A percentile compares a stretch with the other conserved stretches of the same genome.
These are phyloP conservation scores for Debaryomyces prosopidis DNA, from an alignment of 805 yeast genomes.

Conservation along the genomic window DNA sequence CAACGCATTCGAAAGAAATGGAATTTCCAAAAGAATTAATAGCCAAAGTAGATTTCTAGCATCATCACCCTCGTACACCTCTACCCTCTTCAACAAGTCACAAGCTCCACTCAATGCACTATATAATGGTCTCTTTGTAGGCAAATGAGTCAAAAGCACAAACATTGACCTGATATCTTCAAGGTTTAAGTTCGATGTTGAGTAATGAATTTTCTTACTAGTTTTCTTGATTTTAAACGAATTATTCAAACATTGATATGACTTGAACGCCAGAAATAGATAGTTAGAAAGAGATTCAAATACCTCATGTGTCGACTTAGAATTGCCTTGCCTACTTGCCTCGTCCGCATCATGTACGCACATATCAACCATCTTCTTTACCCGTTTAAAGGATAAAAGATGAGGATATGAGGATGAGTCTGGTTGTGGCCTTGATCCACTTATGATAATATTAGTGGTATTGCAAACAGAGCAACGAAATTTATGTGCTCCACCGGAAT, in stretches of 20 bases:
- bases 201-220: constrained; percentile 35
- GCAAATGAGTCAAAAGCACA: constrained; percentile 46
- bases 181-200: constrained; percentile 51
- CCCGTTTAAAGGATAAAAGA: constrained; percentile 28
- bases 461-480: constrained; percentile 66
- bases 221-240: constrained; percentile 48
- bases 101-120: constrained; percentile 54
- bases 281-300: constrained; percentile 54
- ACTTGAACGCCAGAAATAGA: constrained; percentile 49
- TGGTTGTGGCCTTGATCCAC: background rate
- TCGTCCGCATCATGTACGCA: constrained; percentile 23
- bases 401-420: constrained; percentile 9
- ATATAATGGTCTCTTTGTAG: constrained; percentile 61
- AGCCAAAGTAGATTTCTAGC: constrained; percentile 57
- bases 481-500: constrained; percentile 27
- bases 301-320: constrained; percentile 27
- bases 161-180: constrained; percentile 49
- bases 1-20: constrained; percentile 52
- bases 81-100: constrained; percentile 48
- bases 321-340: constrained; percentile 15
- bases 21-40: constrained; percentile 67
- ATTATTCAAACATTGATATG: constrained; percentile 45
- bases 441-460: constrained; percentile 40
- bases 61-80: constrained; percentile 39
- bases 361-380: constrained; percentile 33